These are phyloP conservation scores for Bipolaris gigantea DNA, from an alignment of 2,329 filamentous ascomycete genomes.

Conservation along the genomic window DNA sequence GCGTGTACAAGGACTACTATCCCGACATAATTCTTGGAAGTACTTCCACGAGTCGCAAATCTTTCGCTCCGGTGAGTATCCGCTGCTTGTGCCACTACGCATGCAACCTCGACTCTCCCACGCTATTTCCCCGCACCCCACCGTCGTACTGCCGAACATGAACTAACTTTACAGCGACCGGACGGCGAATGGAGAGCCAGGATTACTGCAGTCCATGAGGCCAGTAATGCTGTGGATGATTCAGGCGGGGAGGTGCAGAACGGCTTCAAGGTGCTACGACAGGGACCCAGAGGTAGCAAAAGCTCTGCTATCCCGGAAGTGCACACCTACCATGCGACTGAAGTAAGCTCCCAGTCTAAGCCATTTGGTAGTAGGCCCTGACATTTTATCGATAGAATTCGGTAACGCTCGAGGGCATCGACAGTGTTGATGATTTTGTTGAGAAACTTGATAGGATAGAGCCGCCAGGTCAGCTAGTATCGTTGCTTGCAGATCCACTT, in stretches of 20 bases:
- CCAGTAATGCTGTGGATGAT: conserved; percentile 47
- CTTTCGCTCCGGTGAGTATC: conserved; percentile 43
- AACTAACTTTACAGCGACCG: conserved; percentile 57
- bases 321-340: conserved; percentile 72
- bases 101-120: conserved; percentile 10
- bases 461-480: conserved; percentile 78
- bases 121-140: conserved; percentile 14
- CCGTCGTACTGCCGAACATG: conserved; percentile 19
- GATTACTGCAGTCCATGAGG: conserved; percentile 68
- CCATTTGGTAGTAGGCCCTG: conserved; percentile 5
- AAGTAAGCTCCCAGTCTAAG: conserved; percentile 46
- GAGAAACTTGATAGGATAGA: conserved; percentile 76
- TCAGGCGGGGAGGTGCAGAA: conserved; percentile 49
- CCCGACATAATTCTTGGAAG: conserved; percentile 83
- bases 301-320: conserved; percentile 63
- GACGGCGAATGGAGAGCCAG: conserved; percentile 73
- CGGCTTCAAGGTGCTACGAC: conserved; percentile 65
- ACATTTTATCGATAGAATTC: conserved; percentile 34
- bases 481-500: conserved; percentile 73
- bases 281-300: conserved; percentile 54
- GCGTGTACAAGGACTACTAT: conserved; percentile 89
- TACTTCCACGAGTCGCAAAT: conserved; percentile 51
- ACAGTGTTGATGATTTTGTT: conserved; percentile 69
- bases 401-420: conserved; percentile 72
- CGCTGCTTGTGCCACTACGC: conserved; percentile 26